These are phyloP conservation scores for Clonostachys rosea DNA, from an alignment of 2,329 filamentous ascomycete genomes.

Conservation along the genomic window DNA sequence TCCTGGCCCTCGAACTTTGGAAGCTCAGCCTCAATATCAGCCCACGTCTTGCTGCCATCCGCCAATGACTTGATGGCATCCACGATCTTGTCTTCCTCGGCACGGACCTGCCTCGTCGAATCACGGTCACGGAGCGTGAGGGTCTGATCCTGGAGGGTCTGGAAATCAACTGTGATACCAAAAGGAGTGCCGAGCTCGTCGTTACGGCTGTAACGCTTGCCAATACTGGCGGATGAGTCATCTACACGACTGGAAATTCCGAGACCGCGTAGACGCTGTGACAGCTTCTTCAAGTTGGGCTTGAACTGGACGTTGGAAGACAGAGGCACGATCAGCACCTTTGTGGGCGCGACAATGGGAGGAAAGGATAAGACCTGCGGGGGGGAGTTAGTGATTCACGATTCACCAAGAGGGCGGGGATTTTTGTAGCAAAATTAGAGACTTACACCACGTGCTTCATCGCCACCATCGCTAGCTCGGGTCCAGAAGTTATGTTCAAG, in stretches of 20 bases:
- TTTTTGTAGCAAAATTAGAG: not conserved
- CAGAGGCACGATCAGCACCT: slow-evolving; percentile 87
- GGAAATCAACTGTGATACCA: slow-evolving; percentile 93
- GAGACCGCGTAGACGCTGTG: slow-evolving; percentile 68
- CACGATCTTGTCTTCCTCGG: slow-evolving; percentile 74
- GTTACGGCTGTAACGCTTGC: slow-evolving; percentile 91
- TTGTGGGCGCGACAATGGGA: slow-evolving; percentile 79
- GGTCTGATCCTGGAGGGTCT: slow-evolving; percentile 82
- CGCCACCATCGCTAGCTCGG: slow-evolving; percentile 55
- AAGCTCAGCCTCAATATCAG: slow-evolving; percentile 69
- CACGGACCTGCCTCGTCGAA: slow-evolving; percentile 85
- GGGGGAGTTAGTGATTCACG: slow-evolving; percentile 2
- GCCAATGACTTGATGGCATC: slow-evolving; percentile 60
- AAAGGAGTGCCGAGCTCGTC: slow-evolving; percentile 94
- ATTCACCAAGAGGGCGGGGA: not conserved
- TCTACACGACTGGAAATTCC: slow-evolving; percentile 84
- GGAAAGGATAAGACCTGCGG: slow-evolving; percentile 46
- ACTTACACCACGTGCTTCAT: slow-evolving; percentile 80
- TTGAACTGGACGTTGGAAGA: slow-evolving; percentile 78
- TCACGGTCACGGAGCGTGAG: slow-evolving; percentile 89
- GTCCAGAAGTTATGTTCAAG: slow-evolving; percentile 97
- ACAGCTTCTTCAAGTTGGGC: slow-evolving; percentile 69
- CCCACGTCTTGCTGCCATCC: slow-evolving; percentile 49
- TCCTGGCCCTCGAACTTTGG: slow-evolving; percentile 83
- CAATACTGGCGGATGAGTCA: slow-evolving; percentile 86